A percentile compares a stretch with the other conserved stretches of the same genome.
These are phyloP conservation scores for Pseudophaeomoniella oleicola DNA, from an alignment of 2,329 filamentous ascomycete species.

Conservation along the genomic window DNA sequence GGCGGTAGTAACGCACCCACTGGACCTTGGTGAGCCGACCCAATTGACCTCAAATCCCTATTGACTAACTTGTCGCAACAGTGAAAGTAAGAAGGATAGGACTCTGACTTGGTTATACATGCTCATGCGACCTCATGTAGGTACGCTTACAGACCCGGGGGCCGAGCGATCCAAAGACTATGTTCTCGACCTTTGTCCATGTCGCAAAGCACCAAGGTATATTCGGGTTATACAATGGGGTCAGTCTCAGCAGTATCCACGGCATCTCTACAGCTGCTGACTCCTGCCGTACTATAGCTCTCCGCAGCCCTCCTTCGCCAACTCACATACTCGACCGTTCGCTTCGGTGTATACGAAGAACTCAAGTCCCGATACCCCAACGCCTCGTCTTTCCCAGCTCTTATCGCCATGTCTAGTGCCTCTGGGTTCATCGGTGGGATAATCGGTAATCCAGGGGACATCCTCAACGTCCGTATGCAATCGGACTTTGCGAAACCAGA, in stretches of 20 bases:
- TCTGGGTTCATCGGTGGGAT: conserved; percentile 83
- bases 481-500: conserved; percentile 67
- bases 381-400: conserved; percentile 54
- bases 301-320: conserved; percentile 88
- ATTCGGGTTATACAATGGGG: conserved; percentile 73
- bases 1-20: conserved; percentile 78
- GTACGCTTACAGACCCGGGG: conserved; percentile 78
- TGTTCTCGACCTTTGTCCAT: conserved; percentile 74
- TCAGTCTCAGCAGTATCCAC: conserved; percentile 22
- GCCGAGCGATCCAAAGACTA: conserved; percentile 60
- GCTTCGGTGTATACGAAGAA: conserved; percentile 93
- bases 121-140: conserved; percentile 26
- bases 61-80: conserved; percentile 5
- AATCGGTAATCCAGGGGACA: conserved; percentile 86
- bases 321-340: conserved; percentile 88
- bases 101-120: too few relatives aligned
- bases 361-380: conserved; percentile 44
- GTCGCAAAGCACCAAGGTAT: conserved; percentile 63
- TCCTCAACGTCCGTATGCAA: conserved; percentile 97
- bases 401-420: conserved; percentile 66
- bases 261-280: conserved; percentile 2
- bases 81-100: too few relatives aligned
- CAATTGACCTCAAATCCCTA: conserved; percentile 4
- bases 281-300: conserved; percentile 33
- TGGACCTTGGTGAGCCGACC: conserved; percentile 63